A percentile compares a stretch with the other conserved stretches of the same genome.
phyloP scores from a whole-genome alignment of 257 asterid species.

The Salvia hispanica region DNA sequence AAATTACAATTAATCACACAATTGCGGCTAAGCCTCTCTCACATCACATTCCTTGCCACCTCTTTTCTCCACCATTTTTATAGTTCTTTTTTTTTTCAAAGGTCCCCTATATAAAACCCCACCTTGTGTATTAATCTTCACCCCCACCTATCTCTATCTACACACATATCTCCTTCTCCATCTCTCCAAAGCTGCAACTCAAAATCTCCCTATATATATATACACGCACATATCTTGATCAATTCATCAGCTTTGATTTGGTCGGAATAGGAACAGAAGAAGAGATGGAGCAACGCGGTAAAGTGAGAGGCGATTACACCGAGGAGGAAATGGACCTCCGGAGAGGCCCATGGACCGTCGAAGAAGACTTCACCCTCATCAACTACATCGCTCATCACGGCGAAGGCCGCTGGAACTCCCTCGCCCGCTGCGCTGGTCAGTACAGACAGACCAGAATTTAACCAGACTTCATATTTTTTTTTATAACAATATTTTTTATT shows the following conservation, averaged over 20 bases:
- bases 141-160: background rate
- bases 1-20: background rate
- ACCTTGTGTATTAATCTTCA: background rate
- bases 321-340: constrained; percentile 56
- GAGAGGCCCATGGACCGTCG: constrained; percentile 92
- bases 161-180: too few species aligned
- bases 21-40: constrained; percentile 56
- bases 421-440: constrained; percentile 65
- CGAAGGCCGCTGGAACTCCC: constrained; percentile 96
- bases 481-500: constrained; percentile 10
- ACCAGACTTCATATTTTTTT: too few species aligned
- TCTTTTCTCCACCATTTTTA: too few species aligned
- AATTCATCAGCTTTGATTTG: background rate
- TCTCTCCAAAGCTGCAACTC: too few species aligned
- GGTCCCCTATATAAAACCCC: constrained; percentile 1
- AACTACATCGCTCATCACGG: constrained; percentile 80
- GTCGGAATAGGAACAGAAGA: background rate
- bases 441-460: too few species aligned
- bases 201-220: background rate
- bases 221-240: background rate
- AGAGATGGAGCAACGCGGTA: background rate
- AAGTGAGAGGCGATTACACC: background rate
- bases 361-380: constrained; percentile 74
- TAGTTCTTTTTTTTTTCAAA: background rate
- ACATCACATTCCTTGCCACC: background rate